Evolutionary conservation across 2,329 filamentous ascomycete species (phyloP), one percentile per base, ranked within the genome.

Genomic region (Helotiales sp.): DNA sequence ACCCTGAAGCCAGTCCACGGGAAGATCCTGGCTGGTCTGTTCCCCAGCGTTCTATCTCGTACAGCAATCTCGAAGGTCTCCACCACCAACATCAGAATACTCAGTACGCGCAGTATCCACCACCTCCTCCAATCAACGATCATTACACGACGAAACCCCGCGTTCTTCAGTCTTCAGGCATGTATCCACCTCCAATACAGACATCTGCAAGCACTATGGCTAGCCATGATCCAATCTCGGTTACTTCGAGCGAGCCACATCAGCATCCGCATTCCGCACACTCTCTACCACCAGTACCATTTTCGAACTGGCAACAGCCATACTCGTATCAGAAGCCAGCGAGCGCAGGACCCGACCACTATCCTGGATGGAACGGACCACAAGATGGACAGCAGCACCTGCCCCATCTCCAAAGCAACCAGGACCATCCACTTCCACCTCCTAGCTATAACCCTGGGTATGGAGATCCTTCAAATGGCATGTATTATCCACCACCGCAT

Each of bases 11-110:
- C 7, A 72, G 69, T 61, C 61, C 74, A 32, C 70, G 75, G 60
- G 75, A 78, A 22, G 73, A 76, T 28, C 22, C 73, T 22, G 55
- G 67, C n/a, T 78, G 76, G 77, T 68, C 71, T n/a, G 71, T 67
- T 10, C 77, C 77, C 22, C 74, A 77, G 57, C 72, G 76, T 47
- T 77, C 76, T 11, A 75, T 76, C 17, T 78, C 77, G 5, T 78
- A 76, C 52, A 73, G 73, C 55, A 76, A 76, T 62, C 69, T 77
- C 20, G 75, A 77, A 66, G 72, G 72, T 20, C 57, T 77, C 28
- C 73, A 74, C 13, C 71, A 50, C n/a, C 72, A 73, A 17, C 71
- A 74, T 15, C 74, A 74, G 17, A 73, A 74, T 60, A 17, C 69
- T 0, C 65, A 72, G 52, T 76, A 75, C 63, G 24, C 61, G 24